A percentile compares a stretch with the other conserved stretches of the same genome.
Conservation (phyloP, 371 early-diverging fungal species). For the Rhizopus sp. region DNA sequence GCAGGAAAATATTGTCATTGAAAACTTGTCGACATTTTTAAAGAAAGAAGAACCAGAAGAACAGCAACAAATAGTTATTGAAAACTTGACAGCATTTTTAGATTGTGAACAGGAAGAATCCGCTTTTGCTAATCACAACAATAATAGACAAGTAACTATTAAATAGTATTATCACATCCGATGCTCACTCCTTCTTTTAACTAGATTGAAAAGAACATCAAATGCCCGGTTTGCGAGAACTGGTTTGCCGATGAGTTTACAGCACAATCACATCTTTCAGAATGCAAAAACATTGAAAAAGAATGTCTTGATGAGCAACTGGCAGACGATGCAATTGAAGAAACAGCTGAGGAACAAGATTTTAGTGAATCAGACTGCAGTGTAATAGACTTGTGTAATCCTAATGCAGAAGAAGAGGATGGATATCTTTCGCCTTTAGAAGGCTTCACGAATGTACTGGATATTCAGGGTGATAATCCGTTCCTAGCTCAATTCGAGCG, state of each 20-base stretch:
- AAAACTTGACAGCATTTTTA: background rate
- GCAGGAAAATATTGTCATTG: constrained; percentile 6
- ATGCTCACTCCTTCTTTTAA: background rate
- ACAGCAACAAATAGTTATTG: background rate
- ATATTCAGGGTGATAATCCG: background rate
- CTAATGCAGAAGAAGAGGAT: constrained; percentile 8
- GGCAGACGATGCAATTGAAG: background rate
- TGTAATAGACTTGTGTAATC: constrained; percentile 23
- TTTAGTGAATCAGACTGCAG: constrained; percentile 10
- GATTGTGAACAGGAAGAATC: background rate
- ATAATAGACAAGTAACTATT: too few relatives aligned
- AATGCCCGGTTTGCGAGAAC: background rate
- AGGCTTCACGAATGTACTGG: constrained; percentile 21
- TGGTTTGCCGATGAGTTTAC: background rate
- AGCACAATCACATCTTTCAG: background rate
- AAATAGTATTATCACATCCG: too few relatives aligned
- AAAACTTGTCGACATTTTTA: constrained; percentile 9
- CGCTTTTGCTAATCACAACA: background rate
- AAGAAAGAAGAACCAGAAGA: constrained; percentile 7
- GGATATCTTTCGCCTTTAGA: constrained; percentile 27
- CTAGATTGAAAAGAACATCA: background rate
- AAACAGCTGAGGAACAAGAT: background rate
- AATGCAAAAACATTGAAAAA: background rate
- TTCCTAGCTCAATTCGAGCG: constrained; percentile 11
- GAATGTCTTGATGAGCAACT: background rate